These are phyloP conservation scores for Scedosporium apiospermum DNA, from an alignment of 2,329 filamentous ascomycete species.

Conservation along the genomic window DNA sequence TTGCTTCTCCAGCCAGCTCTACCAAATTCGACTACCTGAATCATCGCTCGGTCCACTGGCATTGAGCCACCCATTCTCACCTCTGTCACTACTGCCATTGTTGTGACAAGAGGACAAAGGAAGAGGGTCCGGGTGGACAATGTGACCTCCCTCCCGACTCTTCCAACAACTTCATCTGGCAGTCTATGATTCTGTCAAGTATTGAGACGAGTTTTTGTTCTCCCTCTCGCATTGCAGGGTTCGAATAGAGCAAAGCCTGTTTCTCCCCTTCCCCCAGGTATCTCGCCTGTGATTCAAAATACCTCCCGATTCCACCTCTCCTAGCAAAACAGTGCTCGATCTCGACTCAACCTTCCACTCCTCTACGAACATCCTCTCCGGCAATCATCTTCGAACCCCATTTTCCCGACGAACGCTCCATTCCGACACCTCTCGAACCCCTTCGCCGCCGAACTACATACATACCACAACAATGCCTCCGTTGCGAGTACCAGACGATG, in stretches of 20 bases:
- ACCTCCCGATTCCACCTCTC: background rate
- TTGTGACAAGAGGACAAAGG: background rate
- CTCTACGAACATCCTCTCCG: background rate
- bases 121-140: background rate
- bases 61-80: background rate
- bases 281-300: background rate
- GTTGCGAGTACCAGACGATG: slow-evolving; percentile 46
- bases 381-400: background rate
- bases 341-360: background rate
- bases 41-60: background rate
- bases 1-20: background rate
- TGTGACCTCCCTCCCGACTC: slow-evolving; percentile 5
- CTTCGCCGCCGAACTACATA: slow-evolving; percentile 36
- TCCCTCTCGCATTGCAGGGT: background rate
- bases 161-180: background rate
- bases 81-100: background rate
- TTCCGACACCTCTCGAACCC: background rate
- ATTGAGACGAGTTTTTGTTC: background rate
- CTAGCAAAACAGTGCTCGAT: background rate
- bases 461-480: slow-evolving; percentile 29
- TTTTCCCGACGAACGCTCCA: background rate
- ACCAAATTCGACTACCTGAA: background rate
- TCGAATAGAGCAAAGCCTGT: background rate
- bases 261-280: background rate
- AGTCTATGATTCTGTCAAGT: background rate